A percentile compares a stretch with the other conserved stretches of the same genome.
Evolutionary conservation across 164 flowering plant species (phyloP).

Genomic region (Echeveria elegans): DNA sequence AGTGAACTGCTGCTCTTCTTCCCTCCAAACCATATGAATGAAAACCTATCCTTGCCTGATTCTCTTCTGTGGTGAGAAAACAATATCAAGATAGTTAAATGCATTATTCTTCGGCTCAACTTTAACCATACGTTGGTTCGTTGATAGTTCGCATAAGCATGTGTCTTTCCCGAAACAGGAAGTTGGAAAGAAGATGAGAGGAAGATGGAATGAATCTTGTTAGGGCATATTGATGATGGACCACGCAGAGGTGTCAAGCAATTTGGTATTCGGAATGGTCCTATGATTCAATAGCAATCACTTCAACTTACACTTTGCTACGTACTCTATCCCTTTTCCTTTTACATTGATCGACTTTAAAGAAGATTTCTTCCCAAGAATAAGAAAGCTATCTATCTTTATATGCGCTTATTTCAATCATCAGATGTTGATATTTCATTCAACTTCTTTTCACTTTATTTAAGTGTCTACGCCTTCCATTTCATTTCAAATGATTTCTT

Average conservation of each 20-base stretch:
- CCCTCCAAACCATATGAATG: not conserved
- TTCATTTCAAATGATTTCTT: too few relatives aligned
- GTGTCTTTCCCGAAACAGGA: not conserved
- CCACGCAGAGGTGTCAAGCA: not conserved
- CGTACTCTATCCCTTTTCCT: slow-evolving; percentile 2
- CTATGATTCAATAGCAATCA: not conserved
- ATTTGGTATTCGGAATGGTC: not conserved
- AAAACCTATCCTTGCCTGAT: not conserved
- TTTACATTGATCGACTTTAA: not conserved
- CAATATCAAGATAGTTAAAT: not conserved
- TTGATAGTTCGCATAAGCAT: too few relatives aligned
- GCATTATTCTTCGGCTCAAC: not conserved
- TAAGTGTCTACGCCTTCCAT: not conserved
- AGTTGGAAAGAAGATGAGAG: not conserved
- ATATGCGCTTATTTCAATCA: not conserved
- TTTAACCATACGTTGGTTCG: too few relatives aligned
- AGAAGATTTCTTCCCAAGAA: not conserved
- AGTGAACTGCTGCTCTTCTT: not conserved
- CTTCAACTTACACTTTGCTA: slow-evolving; percentile 3
- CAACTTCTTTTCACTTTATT: slow-evolving; percentile 3
- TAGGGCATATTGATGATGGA: not conserved
- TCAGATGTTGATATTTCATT: slow-evolving; percentile 5
- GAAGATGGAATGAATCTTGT: not conserved
- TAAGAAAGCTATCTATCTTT: not conserved
- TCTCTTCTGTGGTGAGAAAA: not conserved